These are phyloP conservation scores for Saccharomyces uvarum DNA, from an alignment of 1,139 yeast species.

Conservation along the genomic window DNA sequence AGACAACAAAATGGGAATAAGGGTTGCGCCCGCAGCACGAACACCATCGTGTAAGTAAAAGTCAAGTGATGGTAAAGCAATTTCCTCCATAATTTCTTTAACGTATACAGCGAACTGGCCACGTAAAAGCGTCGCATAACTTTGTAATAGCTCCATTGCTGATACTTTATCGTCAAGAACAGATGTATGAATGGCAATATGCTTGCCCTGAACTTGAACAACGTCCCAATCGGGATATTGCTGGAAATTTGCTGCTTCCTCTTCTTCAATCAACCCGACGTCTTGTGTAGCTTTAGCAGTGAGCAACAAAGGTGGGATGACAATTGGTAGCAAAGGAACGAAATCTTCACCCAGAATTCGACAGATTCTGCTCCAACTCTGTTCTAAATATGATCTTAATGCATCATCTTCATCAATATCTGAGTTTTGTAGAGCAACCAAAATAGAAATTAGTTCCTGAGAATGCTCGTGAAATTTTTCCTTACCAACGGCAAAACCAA, in stretches of 20 bases:
- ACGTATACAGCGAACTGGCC: conserved; percentile 81
- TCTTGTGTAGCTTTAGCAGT: conserved; percentile 90
- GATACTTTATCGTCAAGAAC: conserved; percentile 84
- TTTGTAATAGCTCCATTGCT: conserved; percentile 80
- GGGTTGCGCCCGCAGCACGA: conserved; percentile 78
- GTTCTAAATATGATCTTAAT: conserved; percentile 76
- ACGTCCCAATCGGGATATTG: conserved; percentile 95
- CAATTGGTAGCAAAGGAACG: conserved; percentile 79
- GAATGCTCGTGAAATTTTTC: conserved; percentile 78
- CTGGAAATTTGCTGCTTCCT: conserved; percentile 76
- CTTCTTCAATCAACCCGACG: conserved; percentile 75
- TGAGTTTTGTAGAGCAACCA: conserved; percentile 64
- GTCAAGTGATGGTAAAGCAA: conserved; percentile 81
- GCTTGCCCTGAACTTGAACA: conserved; percentile 82
- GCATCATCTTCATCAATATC: conserved; percentile 65
- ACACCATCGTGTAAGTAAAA: conserved; percentile 93
- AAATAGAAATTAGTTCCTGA: conserved; percentile 62
- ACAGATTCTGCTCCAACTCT: conserved; percentile 95
- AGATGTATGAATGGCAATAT: conserved; percentile 90
- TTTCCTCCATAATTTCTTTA: conserved; percentile 65
- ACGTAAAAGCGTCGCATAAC: conserved; percentile 82
- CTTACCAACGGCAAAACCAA: conserved; percentile 94
- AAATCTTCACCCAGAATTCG: conserved; percentile 79
- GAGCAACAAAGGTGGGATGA: conserved; percentile 75
- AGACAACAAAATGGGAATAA: conserved; percentile 69